These are phyloP conservation scores for Ophiostoma australiae DNA, from an alignment of 2,329 filamentous ascomycete species.

Conservation along the genomic window DNA sequence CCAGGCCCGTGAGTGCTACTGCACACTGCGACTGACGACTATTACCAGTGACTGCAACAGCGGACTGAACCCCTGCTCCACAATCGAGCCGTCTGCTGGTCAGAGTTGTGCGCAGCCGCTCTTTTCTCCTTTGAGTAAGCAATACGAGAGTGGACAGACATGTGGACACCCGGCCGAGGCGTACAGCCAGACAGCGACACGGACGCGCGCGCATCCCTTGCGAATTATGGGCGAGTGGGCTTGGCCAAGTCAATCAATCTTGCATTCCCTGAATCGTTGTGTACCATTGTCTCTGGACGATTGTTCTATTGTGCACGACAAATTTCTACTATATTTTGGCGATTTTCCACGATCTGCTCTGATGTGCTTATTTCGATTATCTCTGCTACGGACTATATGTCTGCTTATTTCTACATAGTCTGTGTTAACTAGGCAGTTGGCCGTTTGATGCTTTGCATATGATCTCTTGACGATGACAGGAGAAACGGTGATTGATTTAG, in stretches of 20 bases:
- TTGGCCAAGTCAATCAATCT: conserved; percentile 11
- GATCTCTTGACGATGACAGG: background rate
- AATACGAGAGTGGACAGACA: background rate
- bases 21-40: background rate
- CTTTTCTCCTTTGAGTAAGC: background rate
- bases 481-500: too few species aligned
- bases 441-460: background rate
- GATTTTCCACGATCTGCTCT: background rate
- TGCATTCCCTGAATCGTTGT: background rate
- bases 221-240: background rate
- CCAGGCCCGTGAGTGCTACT: background rate
- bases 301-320: background rate
- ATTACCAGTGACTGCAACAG: background rate
- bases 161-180: background rate
- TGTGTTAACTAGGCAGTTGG: too few species aligned
- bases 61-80: background rate
- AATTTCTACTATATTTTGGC: background rate
- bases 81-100: background rate
- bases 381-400: background rate
- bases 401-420: background rate
- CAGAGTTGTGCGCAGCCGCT: background rate
- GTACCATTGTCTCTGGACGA: background rate
- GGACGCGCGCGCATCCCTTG: conserved; percentile 12
- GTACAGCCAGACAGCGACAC: conserved; percentile 2
- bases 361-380: background rate